Base-by-base conservation (phyloP, 2,329 filamentous ascomycete species). In the Epichloe aotearoae region DNA sequence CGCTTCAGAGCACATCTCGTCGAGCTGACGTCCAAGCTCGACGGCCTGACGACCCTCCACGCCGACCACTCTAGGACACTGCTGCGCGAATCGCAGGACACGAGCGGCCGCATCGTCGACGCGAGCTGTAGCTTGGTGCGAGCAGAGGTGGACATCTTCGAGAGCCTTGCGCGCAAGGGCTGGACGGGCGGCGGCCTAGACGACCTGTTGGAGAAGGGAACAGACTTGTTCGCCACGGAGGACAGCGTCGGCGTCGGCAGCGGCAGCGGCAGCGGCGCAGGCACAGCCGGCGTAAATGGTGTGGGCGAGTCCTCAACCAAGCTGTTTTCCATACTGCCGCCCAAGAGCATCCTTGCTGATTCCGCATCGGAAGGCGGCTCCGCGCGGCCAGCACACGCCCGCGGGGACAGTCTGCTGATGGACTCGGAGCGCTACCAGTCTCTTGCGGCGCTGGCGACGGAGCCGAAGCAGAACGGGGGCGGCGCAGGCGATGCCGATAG, bases 131-230 rank as follows among this genome's bases (percentile, higher is more conserved):
- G 77, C 54, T 71, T 85, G 11, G 81, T 84, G 12, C 71, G 82
- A 17, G 82, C 82, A 50, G 82, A 85, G 66, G 77, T 85, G 19
- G 82, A 85, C 64, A 84, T 85, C 30, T 84, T 83, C 52, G 82
- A 85, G 67, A 72, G 76, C 23, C 66, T 85, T 23, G 81, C 82
- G 19, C 69, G 80, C 53, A 85, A 85, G 59, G 82, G 82, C 7
- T 84, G 81, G 82, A 76, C 69, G 19, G 82, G 82, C 38, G 82
- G 81, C 33, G 82, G 82, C 0, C 66, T 85, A 30, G 82, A 84
- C 53, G 81, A 84, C 36, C 65, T 85, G 4, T 67, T 85, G 3
- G 81, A 84, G 53, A 78, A 75, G 59, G 82, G 80, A 8, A 71
- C 73, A 37, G 82, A 85, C 59, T 65, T 84, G 17, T 82, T 82